Conservation (phyloP, 352 stramenopile species). For the Pythium phragmitis region DNA sequence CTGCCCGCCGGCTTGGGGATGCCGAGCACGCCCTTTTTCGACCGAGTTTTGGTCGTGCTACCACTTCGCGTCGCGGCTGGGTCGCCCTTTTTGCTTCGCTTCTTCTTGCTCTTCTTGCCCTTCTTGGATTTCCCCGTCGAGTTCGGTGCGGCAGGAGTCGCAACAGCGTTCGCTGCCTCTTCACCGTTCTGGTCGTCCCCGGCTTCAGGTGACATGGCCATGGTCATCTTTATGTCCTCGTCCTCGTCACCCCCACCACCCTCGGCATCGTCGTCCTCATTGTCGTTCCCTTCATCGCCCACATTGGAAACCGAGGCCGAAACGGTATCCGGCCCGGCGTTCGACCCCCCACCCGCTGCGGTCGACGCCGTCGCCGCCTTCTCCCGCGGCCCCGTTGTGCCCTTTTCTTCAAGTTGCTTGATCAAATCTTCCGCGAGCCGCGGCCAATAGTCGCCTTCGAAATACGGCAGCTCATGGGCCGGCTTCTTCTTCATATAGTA, state of each 20-base stretch:
- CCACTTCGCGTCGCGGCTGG: slow-evolving; percentile 49
- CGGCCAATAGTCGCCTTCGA: slow-evolving; percentile 99
- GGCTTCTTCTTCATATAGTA: slow-evolving; percentile 89
- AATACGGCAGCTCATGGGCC: slow-evolving; percentile 94
- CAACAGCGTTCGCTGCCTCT: background rate
- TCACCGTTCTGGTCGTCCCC: slow-evolving; percentile 43
- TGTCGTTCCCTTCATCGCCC: slow-evolving; percentile 23
- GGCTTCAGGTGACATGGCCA: slow-evolving; percentile 49
- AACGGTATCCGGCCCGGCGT: background rate
- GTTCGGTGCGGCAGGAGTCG: background rate
- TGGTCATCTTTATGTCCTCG: slow-evolving; percentile 34
- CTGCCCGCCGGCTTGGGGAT: slow-evolving; percentile 40
- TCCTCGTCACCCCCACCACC: slow-evolving; percentile 21
- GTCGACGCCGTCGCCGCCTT: slow-evolving; percentile 17
- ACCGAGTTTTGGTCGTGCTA: slow-evolving; percentile 58
- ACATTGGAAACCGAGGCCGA: slow-evolving; percentile 3
- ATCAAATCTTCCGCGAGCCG: slow-evolving; percentile 98
- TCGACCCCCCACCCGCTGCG: background rate
- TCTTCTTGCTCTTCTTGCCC: slow-evolving; percentile 73
- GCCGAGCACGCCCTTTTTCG: slow-evolving; percentile 51
- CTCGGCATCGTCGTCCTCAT: slow-evolving; percentile 22
- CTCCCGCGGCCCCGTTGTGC: slow-evolving; percentile 31
- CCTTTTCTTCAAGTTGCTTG: slow-evolving; percentile 96
- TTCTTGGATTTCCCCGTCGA: slow-evolving; percentile 25
- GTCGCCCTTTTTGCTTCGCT: slow-evolving; percentile 77